These are phyloP conservation scores for Mrakia blollopis DNA, from an alignment of 768 basidiomycete genomes.

Conservation along the genomic window DNA sequence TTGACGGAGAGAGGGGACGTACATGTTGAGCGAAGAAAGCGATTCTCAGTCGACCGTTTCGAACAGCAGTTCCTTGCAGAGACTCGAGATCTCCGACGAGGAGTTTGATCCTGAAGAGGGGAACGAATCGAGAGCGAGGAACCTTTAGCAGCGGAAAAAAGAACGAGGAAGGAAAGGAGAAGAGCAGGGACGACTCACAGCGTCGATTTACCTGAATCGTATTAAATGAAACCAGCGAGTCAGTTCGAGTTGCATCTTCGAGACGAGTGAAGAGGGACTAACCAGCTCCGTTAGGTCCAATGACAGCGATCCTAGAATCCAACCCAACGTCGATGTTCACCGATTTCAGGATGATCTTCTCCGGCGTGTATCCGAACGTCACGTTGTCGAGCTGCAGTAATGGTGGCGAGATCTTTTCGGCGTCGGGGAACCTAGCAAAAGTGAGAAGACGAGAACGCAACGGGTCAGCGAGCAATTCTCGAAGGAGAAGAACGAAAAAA, in stretches of 20 bases:
- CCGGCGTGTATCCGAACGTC: conserved; percentile 76
- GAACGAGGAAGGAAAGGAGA: too few relatives aligned
- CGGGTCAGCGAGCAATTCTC: too few relatives aligned
- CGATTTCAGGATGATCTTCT: conserved; percentile 68
- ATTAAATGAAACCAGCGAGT: neutral
- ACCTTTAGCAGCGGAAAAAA: too few relatives aligned
- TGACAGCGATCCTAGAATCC: conserved; percentile 92
- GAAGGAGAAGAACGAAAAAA: neutral
- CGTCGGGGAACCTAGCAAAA: conserved; percentile 71
- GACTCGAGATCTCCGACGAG: conserved; percentile 78
- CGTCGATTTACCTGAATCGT: conserved; percentile 73
- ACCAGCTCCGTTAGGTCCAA: conserved; percentile 52
- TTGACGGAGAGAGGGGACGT: conserved; percentile 39
- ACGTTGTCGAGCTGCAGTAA: conserved; percentile 86
- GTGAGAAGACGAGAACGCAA: neutral
- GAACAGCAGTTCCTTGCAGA: conserved; percentile 68
- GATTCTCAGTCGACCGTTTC: conserved; percentile 81
- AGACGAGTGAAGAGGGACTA: neutral
- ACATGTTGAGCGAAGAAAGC: conserved; percentile 56
- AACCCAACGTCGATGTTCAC: conserved; percentile 87
- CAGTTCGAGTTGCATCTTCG: neutral
- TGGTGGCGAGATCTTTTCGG: conserved; percentile 96
- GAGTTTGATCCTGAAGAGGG: conserved; percentile 82
- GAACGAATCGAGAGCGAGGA: neutral
- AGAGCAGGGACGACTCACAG: conserved; percentile 51